Evolutionary conservation across 2,329 filamentous ascomycete species (phyloP), one percentile per base, ranked within the genome.

Genomic region (Hyphodiscus sp.): DNA sequence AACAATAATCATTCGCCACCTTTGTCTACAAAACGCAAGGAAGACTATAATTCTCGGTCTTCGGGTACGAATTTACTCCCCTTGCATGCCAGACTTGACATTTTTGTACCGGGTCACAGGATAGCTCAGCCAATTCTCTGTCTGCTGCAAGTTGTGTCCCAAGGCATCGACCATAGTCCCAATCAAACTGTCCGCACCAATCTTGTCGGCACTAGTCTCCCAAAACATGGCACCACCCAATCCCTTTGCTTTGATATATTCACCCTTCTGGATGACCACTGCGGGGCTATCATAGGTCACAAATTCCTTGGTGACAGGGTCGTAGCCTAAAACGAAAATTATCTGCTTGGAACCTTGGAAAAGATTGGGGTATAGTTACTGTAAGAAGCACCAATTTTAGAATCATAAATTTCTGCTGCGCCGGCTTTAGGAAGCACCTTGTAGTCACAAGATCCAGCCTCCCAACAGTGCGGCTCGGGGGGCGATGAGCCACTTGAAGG

Each of bases 171-270:
- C 73, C 49, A 69, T 66, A 4, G 76, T 76, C 38, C 68, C 65
- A 53, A 87, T 84, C 61, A 94, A 71, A 59, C 83, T 87, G 2
- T 77, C 76, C 11, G 69, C 70, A 19, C 77, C 81, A 4, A 64
- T 13, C 63, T 77, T 77, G 66, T 92, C 89, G 15, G 77, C 82
- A 56, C 82, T 87, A 19, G 80, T 83, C 68, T 92, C 88, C 88
- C 88, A 94, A 79, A 87, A 92, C 87, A 92, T 91, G 41, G 78
- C 82, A 26, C 88, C 89, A 5, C 83, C 87, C 1, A 92, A 74
- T 0, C 80, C 76, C 29, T 41, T 41, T 9, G 33, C 18, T 15
- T 41, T 18, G 30, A 49, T 41, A 20, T 41, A 41, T 29, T 11
- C 18, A 10, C 11, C 80, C 72, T 91, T 92, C 61, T 71, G 67